Evolutionary conservation across 2,329 filamentous ascomycete species (phyloP), one percentile per base, ranked within the genome.

Genomic region (Xylariaceae sp.): DNA sequence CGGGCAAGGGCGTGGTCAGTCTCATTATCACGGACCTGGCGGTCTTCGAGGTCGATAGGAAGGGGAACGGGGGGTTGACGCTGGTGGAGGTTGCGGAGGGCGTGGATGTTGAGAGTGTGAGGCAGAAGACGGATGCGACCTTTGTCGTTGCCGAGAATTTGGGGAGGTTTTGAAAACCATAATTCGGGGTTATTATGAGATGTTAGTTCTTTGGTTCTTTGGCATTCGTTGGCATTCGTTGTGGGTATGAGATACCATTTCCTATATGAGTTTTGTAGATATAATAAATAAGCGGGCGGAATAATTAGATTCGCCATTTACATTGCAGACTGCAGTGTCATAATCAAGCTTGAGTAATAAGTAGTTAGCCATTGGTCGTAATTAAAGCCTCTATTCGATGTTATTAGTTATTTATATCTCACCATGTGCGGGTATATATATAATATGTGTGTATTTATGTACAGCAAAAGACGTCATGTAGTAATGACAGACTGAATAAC

Each of bases 1-100:
- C 85, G 0, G 85, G 85, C 0, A 82, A 80, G 37, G 74, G 76
- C 37, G 81, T 83, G n/a, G 85, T 87, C 6, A 86, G 83, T 74
- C 86, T 83, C 2, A 86, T 88, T 55, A 87, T 88, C 54, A 88
- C 85, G 0, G 85, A 94, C 61, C 69, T 92, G 67, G 85, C 85
- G 58, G 87, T 91, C 4, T 87, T 88, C 69, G 75, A 87, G 64
- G 84, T 88, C 6, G 81, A 87, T 62, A 77, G 86, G 40, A 70
- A 70, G 32, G 79, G 80, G 26, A 85, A 85, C 1, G 77, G 85
- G 0, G 77, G 74, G 0, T 67, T 89, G 41, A 87, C 83, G 0
- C 74, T 91, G 48, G 87, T 85, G 0, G 87, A 91, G 71, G 69
- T 89, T 12, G 87, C 87, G 1, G 83, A 84, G 1, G 85, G 83